phyloP scores from a whole-genome alignment of 2,329 filamentous ascomycete genomes.

The Septoria petroselini region DNA sequence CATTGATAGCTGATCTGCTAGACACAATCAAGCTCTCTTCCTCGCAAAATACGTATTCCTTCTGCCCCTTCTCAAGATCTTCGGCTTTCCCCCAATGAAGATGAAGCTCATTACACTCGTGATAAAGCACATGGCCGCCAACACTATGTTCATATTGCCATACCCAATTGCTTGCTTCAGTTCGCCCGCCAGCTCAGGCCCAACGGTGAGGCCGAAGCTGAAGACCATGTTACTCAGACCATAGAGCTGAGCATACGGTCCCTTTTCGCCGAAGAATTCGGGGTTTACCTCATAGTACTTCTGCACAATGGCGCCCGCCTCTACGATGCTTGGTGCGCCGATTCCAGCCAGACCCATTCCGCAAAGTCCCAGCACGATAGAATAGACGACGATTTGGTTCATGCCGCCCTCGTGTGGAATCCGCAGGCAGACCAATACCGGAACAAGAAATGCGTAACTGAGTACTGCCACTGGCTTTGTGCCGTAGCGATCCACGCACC shows the following conservation, averaged over 20 bases:
- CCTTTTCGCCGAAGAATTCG: slow-evolving; percentile 54
- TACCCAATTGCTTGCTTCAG: slow-evolving; percentile 54
- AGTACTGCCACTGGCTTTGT: slow-evolving; percentile 44
- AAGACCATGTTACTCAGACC: slow-evolving; percentile 64
- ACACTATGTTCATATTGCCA: slow-evolving; percentile 56
- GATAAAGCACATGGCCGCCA: slow-evolving; percentile 47
- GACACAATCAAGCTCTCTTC: slow-evolving; percentile 19
- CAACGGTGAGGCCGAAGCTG: slow-evolving; percentile 57
- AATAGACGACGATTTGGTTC: slow-evolving; percentile 47
- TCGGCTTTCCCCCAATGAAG: slow-evolving; percentile 47
- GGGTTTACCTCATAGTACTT: slow-evolving; percentile 56
- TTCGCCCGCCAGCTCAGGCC: slow-evolving; percentile 56
- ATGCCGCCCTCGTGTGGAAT: slow-evolving; percentile 43
- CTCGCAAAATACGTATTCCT: slow-evolving; percentile 18
- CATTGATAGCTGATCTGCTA: too few species aligned
- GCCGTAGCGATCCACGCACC: slow-evolving; percentile 48
- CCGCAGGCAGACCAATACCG: slow-evolving; percentile 45
- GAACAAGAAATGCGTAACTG: slow-evolving; percentile 45
- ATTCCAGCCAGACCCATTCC: slow-evolving; percentile 55
- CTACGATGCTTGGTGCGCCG: slow-evolving; percentile 55
- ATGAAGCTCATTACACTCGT: slow-evolving; percentile 47
- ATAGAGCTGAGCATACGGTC: slow-evolving; percentile 64
- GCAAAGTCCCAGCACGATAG: slow-evolving; percentile 46
- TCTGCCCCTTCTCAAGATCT: slow-evolving; percentile 28
- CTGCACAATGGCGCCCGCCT: slow-evolving; percentile 55